Conservation (phyloP, 352 stramenopile genomes). For the Globisporangium lucens region DNA sequence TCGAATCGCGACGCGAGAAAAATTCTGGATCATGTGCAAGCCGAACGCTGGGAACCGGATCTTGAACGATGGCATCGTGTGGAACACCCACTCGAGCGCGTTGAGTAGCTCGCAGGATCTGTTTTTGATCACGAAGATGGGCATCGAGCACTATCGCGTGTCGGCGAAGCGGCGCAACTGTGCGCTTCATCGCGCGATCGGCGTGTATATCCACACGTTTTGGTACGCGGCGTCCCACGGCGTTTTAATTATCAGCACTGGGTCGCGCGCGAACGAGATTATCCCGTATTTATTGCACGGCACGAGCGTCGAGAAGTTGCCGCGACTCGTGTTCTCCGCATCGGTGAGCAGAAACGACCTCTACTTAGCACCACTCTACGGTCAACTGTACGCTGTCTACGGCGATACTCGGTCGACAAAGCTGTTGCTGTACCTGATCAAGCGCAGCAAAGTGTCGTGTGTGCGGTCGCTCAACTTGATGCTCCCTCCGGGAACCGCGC, state of each 20-base stretch:
- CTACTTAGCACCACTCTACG: conserved; percentile 67
- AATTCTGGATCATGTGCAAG: conserved; percentile 72
- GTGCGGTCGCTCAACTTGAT: conserved; percentile 73
- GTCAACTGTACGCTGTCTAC: conserved; percentile 63
- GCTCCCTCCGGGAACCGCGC: conserved; percentile 48
- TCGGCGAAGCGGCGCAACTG: conserved; percentile 55
- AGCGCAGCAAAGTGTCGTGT: conserved; percentile 58
- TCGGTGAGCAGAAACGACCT: conserved; percentile 50
- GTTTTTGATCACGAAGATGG: conserved; percentile 69
- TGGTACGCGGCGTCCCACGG: conserved; percentile 66
- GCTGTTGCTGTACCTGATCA: conserved; percentile 72
- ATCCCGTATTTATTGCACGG: conserved; percentile 66
- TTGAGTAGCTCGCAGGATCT: conserved; percentile 61
- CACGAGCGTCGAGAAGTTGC: conserved; percentile 58
- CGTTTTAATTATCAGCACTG: conserved; percentile 67
- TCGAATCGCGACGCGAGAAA: conserved; percentile 35
- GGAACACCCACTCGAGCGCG: conserved; percentile 53
- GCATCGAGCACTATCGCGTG: conserved; percentile 75
- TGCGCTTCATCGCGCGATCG: conserved; percentile 52
- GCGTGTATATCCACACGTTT: conserved; percentile 62
- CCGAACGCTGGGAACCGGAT: conserved; percentile 63
- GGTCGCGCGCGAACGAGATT: conserved; percentile 74
- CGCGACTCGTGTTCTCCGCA: conserved; percentile 67
- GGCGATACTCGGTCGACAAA: conserved; percentile 52
- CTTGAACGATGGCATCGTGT: conserved; percentile 52